Evolutionary conservation across 441 rosid species (phyloP).

Genomic region (Iberis amara): DNA sequence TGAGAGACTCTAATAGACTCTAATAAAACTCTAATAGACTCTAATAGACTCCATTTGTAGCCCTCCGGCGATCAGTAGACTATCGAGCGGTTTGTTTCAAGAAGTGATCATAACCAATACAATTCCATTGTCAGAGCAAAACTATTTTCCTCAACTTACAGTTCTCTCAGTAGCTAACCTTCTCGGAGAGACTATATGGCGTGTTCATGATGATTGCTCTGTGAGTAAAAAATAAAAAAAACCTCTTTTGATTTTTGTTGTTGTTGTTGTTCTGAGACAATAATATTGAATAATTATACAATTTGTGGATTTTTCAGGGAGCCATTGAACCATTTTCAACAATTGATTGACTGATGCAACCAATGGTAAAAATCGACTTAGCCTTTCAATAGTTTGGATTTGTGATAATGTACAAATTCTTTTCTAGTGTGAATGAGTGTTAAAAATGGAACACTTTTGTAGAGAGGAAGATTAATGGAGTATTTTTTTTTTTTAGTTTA

Average conservation of each 20-base stretch:
- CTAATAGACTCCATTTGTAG: conserved; percentile 32
- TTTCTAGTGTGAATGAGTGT: conserved; percentile 20
- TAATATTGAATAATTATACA: not conserved
- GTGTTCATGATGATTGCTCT: conserved; percentile 87
- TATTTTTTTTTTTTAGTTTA: no score
- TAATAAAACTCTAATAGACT: not conserved
- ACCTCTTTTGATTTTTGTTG: no score
- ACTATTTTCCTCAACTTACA: conserved; percentile 86
- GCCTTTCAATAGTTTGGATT: conserved; percentile 9
- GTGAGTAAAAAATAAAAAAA: conserved; percentile 11
- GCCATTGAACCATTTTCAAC: conserved; percentile 72
- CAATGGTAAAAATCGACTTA: not conserved
- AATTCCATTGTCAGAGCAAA: conserved; percentile 68
- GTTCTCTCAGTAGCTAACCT: conserved; percentile 90
- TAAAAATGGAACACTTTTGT: conserved; percentile 16
- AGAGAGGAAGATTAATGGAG: conserved; percentile 12
- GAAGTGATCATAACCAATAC: conserved; percentile 94
- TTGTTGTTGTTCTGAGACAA: no score
- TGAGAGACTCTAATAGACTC: not conserved
- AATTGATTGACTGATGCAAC: conserved; percentile 48
- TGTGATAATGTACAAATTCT: conserved; percentile 20
- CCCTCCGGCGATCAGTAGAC: conserved; percentile 89
- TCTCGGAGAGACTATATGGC: conserved; percentile 94
- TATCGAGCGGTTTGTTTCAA: conserved; percentile 86
- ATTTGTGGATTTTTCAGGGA: conserved; percentile 45